Evolutionary conservation across 139 green algal genomes (phyloP).

Genomic region (Chlamydomonas urium): DNA sequence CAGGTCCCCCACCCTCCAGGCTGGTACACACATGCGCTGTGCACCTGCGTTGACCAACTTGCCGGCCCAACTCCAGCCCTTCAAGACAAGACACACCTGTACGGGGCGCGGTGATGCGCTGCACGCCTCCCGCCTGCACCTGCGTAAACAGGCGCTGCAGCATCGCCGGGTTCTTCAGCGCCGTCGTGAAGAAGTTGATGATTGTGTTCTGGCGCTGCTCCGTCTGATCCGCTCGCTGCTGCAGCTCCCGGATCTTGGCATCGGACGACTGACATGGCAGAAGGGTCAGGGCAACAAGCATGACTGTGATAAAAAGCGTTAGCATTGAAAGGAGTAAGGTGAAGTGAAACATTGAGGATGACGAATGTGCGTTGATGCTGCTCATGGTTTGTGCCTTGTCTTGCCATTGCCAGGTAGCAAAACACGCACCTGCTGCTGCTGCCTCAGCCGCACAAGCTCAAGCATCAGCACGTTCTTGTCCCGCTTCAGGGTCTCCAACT

Average conservation of each 20-base stretch:
- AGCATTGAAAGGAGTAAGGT: too few species aligned
- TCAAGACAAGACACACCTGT: too few species aligned
- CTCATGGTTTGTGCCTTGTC: too few species aligned
- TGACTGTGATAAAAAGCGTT: too few species aligned
- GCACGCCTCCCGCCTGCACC: neutral
- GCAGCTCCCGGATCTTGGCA: constrained; percentile 53
- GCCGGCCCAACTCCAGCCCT: too few species aligned
- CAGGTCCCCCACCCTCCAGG: too few species aligned
- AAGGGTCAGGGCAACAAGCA: too few species aligned
- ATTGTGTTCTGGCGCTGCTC: constrained; percentile 81
- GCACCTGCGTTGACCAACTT: too few species aligned
- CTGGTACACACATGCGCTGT: too few species aligned
- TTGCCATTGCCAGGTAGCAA: too few species aligned
- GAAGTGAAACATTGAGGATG: too few species aligned
- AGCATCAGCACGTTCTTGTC: constrained; percentile 86
- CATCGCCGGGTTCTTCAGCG: constrained; percentile 76
- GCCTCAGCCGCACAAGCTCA: constrained; percentile 83
- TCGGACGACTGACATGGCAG: constrained; percentile 60
- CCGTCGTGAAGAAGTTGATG: constrained; percentile 72
- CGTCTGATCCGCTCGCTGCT: constrained; percentile 57
- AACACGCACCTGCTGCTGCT: constrained; percentile 46
- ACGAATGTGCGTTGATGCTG: too few species aligned
- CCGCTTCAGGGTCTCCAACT: constrained; percentile 79
- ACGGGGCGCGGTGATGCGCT: neutral
- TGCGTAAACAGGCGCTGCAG: constrained; percentile 39